phyloP scores from a whole-genome alignment of 768 basidiomycete species.

The Boletus pseudo-olivaceus region DNA sequence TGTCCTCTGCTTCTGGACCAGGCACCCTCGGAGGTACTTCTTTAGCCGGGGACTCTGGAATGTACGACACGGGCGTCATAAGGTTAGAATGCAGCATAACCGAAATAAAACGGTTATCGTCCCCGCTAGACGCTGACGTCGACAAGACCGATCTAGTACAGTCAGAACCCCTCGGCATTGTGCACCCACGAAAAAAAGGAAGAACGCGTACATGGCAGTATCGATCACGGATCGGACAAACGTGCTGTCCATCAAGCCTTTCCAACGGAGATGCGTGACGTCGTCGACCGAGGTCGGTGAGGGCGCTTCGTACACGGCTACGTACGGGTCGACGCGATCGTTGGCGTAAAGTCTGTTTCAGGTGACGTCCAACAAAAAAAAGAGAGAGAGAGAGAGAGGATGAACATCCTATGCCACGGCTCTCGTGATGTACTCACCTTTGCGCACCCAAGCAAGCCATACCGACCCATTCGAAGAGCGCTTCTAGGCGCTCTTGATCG shows the following conservation, averaged over 20 bases:
- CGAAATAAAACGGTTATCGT: slow-evolving; percentile 13
- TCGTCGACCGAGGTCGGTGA: slow-evolving; percentile 41
- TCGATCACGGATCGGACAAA: slow-evolving; percentile 57
- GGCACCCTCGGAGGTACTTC: slow-evolving; percentile 41
- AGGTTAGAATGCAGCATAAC: slow-evolving; percentile 39
- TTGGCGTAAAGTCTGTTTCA: slow-evolving; percentile 49
- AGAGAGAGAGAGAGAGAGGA: neutral
- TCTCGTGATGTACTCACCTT: slow-evolving; percentile 38
- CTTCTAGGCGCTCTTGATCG: slow-evolving; percentile 43
- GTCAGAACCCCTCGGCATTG: neutral
- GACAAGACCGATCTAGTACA: slow-evolving; percentile 11
- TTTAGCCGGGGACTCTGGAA: slow-evolving; percentile 31
- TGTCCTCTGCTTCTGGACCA: slow-evolving; percentile 50
- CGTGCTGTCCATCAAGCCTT: slow-evolving; percentile 47
- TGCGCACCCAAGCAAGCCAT: slow-evolving; percentile 66
- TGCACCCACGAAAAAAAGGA: neutral
- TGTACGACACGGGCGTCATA: slow-evolving; percentile 47
- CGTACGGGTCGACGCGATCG: slow-evolving; percentile 66
- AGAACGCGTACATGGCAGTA: slow-evolving; percentile 31
- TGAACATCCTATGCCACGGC: neutral
- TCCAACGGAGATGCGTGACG: slow-evolving; percentile 57
- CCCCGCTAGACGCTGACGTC: neutral
- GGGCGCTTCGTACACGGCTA: slow-evolving; percentile 63
- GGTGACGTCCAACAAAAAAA: neutral
- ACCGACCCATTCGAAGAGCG: slow-evolving; percentile 71